Evolutionary conservation across 495 filamentous ascomycete genomes (phyloP).

Genomic region (Trypethelium eluteriae): DNA sequence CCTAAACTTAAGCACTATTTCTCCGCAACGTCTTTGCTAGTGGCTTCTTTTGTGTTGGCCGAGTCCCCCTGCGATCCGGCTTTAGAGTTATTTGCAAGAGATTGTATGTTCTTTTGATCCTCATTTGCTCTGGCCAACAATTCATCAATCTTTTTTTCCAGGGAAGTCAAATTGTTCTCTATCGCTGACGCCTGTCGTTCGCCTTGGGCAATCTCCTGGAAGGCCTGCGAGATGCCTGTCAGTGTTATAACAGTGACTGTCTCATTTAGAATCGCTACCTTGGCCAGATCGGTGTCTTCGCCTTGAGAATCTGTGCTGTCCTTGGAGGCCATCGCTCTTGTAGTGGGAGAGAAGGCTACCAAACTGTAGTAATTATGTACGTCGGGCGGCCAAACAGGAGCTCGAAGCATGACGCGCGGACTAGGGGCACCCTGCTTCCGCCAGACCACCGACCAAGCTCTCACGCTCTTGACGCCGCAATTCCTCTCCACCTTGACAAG

Average conservation of each 20-base stretch:
- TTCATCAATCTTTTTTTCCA: conserved; percentile 52
- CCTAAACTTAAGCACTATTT: not conserved
- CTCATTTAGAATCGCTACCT: not conserved
- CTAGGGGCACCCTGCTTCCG: not conserved
- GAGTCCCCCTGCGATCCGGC: not conserved
- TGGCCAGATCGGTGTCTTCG: conserved; percentile 11
- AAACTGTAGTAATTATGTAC: not conserved
- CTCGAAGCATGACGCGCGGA: not conserved
- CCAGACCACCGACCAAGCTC: conserved; percentile 7
- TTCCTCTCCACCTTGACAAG: not conserved
- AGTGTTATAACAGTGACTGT: not conserved
- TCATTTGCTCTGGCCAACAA: conserved; percentile 42
- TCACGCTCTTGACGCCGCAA: conserved; percentile 1
- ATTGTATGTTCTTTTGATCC: conserved; percentile 8
- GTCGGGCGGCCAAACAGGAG: not conserved
- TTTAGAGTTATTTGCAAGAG: not conserved
- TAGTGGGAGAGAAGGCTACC: not conserved
- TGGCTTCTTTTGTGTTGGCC: not conserved
- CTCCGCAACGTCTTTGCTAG: not conserved
- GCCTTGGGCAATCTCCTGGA: conserved; percentile 38
- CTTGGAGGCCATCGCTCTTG: not conserved
- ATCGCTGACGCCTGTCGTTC: conserved; percentile 48
- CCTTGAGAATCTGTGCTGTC: not conserved
- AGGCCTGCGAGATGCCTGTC: conserved; percentile 22
- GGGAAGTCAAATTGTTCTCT: conserved; percentile 43